phyloP scores from a whole-genome alignment of 2,329 filamentous ascomycete genomes.

The Endocalyx cinctus region DNA sequence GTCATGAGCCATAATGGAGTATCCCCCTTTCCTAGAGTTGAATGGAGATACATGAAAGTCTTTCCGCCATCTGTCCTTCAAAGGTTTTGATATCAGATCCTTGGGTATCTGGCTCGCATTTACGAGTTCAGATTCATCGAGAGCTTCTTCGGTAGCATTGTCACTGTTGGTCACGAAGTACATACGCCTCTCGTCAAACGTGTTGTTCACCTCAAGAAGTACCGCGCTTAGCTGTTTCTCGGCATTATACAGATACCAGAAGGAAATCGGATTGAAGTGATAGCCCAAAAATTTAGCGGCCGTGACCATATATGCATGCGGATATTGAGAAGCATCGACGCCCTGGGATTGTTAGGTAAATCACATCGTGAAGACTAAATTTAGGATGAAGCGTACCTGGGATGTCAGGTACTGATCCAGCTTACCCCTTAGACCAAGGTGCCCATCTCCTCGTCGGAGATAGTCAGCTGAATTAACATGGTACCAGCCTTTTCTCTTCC shows the following conservation, averaged over 20 bases:
- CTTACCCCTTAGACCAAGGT: conserved; percentile 58
- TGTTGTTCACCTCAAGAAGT: conserved; percentile 72
- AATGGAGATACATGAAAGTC: conserved; percentile 76
- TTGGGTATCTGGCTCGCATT: neutral
- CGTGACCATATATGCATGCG: conserved; percentile 66
- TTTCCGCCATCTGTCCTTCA: conserved; percentile 57
- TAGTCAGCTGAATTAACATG: conserved; percentile 57
- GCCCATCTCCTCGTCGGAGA: conserved; percentile 47
- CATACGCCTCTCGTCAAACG: conserved; percentile 66
- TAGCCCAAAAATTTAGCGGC: conserved; percentile 65
- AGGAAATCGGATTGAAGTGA: conserved; percentile 71
- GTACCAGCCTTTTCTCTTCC: conserved; percentile 44
- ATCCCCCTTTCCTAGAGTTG: conserved; percentile 56
- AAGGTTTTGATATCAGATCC: conserved; percentile 16
- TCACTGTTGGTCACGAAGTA: conserved; percentile 52
- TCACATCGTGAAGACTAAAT: no score
- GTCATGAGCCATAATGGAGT: conserved; percentile 46
- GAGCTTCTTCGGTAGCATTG: conserved; percentile 4
- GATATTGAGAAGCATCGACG: conserved; percentile 55
- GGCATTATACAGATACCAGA: conserved; percentile 71
- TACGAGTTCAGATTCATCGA: conserved; percentile 10
- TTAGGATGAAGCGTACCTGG: conserved; percentile 49
- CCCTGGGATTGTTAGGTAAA: conserved; percentile 39
- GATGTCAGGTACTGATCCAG: conserved; percentile 53
- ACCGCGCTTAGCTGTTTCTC: conserved; percentile 56